These are phyloP conservation scores for Lactarius pseudohatsudake DNA, from an alignment of 768 basidiomycete genomes.

Conservation along the genomic window DNA sequence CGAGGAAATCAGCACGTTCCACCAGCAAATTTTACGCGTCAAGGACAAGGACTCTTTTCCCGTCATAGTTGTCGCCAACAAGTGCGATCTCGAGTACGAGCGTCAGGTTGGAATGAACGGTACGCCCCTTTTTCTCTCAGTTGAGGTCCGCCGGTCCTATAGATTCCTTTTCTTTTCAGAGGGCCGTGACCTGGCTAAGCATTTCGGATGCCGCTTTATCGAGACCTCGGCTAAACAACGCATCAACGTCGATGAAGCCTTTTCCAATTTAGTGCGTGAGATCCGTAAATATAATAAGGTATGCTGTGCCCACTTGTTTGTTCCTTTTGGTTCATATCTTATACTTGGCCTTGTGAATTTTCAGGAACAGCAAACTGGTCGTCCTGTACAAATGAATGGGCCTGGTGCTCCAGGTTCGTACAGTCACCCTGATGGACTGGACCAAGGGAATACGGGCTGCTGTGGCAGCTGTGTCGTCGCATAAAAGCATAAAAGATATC, in stretches of 20 bases:
- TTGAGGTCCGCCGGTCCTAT: background rate
- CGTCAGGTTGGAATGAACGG: conserved; percentile 95
- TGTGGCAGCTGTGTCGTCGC: conserved; percentile 68
- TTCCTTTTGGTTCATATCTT: background rate
- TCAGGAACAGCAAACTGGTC: conserved; percentile 77
- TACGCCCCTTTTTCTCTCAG: conserved; percentile 37
- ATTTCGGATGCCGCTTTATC: conserved; percentile 91
- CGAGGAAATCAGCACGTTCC: conserved; percentile 95
- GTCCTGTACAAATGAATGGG: conserved; percentile 54
- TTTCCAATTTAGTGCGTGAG: conserved; percentile 88
- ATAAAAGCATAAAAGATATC: conserved; percentile 39
- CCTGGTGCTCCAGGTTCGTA: conserved; percentile 50
- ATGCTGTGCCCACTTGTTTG: conserved; percentile 24
- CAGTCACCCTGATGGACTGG: conserved; percentile 44
- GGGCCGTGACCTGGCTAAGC: conserved; percentile 95
- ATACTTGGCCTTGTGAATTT: background rate
- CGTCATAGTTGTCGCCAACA: conserved; percentile 96
- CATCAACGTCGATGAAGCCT: conserved; percentile 96
- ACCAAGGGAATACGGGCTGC: conserved; percentile 60
- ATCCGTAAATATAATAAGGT: conserved; percentile 95
- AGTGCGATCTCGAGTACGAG: conserved; percentile 94
- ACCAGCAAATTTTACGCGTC: conserved; percentile 93
- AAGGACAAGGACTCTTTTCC: conserved; percentile 97
- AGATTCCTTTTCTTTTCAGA: conserved; percentile 48
- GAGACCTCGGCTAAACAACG: conserved; percentile 96